Evolutionary conservation across 805 yeast genomes (phyloP).

Genomic region (Wickerhamomyces mucosus): DNA sequence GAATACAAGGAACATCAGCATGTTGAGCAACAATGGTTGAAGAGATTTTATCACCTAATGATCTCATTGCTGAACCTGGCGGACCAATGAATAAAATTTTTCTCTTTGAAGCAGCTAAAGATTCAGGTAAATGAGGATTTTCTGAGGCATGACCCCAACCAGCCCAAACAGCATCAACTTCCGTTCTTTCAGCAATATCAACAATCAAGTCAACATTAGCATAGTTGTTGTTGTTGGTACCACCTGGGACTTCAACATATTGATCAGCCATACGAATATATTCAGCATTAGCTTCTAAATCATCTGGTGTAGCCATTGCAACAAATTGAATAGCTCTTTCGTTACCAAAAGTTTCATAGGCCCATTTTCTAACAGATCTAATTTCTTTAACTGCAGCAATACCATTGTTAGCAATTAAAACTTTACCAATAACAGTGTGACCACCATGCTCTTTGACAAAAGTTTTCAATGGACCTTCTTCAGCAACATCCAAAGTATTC

Average conservation of each 20-base stretch:
- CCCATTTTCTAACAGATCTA: slow-evolving; percentile 96
- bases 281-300: slow-evolving; percentile 92
- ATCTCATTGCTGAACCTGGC: slow-evolving; percentile 98
- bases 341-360: slow-evolving; percentile 97
- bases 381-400: slow-evolving; percentile 99
- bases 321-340: slow-evolving; percentile 90
- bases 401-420: slow-evolving; percentile 96
- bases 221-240: slow-evolving; percentile 95
- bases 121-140: slow-evolving; percentile 90
- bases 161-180: slow-evolving; percentile 99
- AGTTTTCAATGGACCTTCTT: slow-evolving; percentile 68
- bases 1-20: slow-evolving; percentile 96
- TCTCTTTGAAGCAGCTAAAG: slow-evolving; percentile 85
- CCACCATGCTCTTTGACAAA: slow-evolving; percentile 84
- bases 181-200: slow-evolving; percentile 92
- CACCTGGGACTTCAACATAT: slow-evolving; percentile 97
- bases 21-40: slow-evolving; percentile 99
- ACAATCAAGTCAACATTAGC: slow-evolving; percentile 97
- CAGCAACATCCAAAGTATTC: slow-evolving; percentile 68
- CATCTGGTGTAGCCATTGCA: slow-evolving; percentile 99
- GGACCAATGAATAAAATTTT: slow-evolving; percentile 95
- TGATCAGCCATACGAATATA: slow-evolving; percentile 99
- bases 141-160: slow-evolving; percentile 99
- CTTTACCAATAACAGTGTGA: slow-evolving; percentile 85
- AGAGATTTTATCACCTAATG: slow-evolving; percentile 97